Conservation (phyloP, 495 filamentous ascomycete species). For the Penicillium ochrochloron region DNA sequence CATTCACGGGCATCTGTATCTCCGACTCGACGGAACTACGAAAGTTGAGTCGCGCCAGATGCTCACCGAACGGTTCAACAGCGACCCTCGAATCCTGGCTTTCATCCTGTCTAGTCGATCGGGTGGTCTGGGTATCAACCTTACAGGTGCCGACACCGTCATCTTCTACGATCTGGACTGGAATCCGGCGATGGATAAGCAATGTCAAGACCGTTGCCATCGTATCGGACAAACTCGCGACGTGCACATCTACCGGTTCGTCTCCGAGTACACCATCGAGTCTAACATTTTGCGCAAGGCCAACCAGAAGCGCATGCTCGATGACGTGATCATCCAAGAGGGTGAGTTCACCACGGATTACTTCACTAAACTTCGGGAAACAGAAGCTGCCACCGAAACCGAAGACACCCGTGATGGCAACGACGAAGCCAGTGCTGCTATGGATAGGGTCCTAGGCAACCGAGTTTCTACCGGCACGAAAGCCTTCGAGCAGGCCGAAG, state of each 20-base stretch:
- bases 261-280: slow-evolving; percentile 97
- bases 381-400: slow-evolving; percentile 69
- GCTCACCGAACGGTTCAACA: slow-evolving; percentile 95
- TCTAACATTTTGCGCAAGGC: slow-evolving; percentile 97
- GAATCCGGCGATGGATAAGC: slow-evolving; percentile 99
- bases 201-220: slow-evolving; percentile 97
- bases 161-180: slow-evolving; percentile 99
- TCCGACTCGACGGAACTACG: slow-evolving; percentile 91
- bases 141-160: slow-evolving; percentile 96
- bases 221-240: slow-evolving; percentile 98
- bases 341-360: slow-evolving; percentile 98
- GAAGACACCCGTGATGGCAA: slow-evolving; percentile 56
- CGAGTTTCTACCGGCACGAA: slow-evolving; percentile 57
- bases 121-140: slow-evolving; percentile 93
- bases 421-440: slow-evolving; percentile 75
- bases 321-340: slow-evolving; percentile 98
- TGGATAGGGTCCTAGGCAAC: slow-evolving; percentile 81
- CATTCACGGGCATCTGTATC: slow-evolving; percentile 95
- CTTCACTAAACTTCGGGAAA: slow-evolving; percentile 73
- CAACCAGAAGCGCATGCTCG: slow-evolving; percentile 95
- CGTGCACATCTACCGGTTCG: slow-evolving; percentile 97
- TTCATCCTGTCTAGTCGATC: slow-evolving; percentile 96
- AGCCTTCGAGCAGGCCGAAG: slow-evolving; percentile 86
- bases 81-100: slow-evolving; percentile 85
- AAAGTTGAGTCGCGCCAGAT: slow-evolving; percentile 95